These are phyloP conservation scores for Sisymbrium irio DNA, from an alignment of 345 rosid genomes.

Conservation along the genomic window DNA sequence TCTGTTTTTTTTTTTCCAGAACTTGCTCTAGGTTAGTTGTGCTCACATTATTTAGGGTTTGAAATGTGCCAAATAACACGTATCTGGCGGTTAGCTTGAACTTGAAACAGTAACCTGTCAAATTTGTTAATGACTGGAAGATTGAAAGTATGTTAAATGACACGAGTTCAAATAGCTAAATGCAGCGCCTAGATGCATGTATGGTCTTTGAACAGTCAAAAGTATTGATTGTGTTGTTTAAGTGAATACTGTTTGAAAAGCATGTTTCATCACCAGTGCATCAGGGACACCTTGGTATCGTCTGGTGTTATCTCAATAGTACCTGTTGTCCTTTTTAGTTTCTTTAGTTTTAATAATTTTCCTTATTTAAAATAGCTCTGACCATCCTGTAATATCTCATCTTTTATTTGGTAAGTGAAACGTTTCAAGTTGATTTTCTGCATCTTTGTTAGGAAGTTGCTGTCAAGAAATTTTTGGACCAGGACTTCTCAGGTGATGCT, in stretches of 20 bases:
- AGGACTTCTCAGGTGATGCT: slow-evolving; percentile 98
- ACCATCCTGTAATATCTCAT: not conserved
- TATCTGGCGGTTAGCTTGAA: not conserved
- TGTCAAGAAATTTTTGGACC: slow-evolving; percentile 98
- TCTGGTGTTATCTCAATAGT: not conserved
- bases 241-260: not conserved
- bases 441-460: slow-evolving; percentile 85
- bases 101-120: not conserved
- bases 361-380: not conserved
- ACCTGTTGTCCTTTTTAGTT: not conserved
- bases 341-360: not conserved
- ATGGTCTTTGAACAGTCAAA: slow-evolving; percentile 8
- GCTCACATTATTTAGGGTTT: not conserved
- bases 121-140: not conserved
- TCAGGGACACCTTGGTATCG: not conserved
- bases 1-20: not conserved
- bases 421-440: slow-evolving; percentile 18
- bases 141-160: not conserved
- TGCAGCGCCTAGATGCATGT: not conserved
- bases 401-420: not conserved
- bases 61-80: not conserved
- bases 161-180: not conserved
- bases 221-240: not conserved
- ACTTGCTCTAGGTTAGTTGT: not conserved
- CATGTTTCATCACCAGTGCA: slow-evolving; percentile 7